Base-by-base conservation (phyloP, 768 basidiomycete genomes). In the Ramaria rubella region DNA sequence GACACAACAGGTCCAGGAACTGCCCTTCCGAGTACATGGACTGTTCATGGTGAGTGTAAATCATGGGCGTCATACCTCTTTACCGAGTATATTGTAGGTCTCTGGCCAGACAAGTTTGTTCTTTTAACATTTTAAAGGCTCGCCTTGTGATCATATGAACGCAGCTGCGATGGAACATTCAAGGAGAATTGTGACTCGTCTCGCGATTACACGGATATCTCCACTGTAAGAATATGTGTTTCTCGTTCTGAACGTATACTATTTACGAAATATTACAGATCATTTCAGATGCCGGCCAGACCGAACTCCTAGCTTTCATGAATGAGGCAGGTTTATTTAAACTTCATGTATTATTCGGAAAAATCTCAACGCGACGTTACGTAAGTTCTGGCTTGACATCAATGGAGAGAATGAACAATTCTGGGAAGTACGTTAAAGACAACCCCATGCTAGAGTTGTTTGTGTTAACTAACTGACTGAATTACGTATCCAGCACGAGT, bases 241-340 rank as follows among this genome's bases (percentile, higher is more conserved):
- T 23, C 36, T 26, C 33, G 21, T 52, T 26, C 29, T 2, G 15
- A 43, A 36, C 3, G 15, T 23, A 34, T 40, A 8, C 1, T 27
- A 7, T 2, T 43, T 27, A 38, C 19, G 51, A 24, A 49, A 31
- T 15, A 29, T 31, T n/a, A 27, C 58, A 87, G 86, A 70, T 88
- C 33, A 69, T 88, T 52, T 67, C 68, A 14, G 66, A 69, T n/a
- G 77, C 83, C 58, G 83, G 82, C 3, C 83, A 83, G 24, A 73
- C 71, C 29, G 75, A 77, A 40, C 85, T 83, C 0, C 67, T 88
- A 29, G 58, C 72, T 15, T 87, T 77, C 64, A 87, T 88, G 84
- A 33, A 73, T 43, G 52, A 66, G 49, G 67, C 65, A 3, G 33
- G 34, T 19, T 14, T 29, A 19, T 44, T 31, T 33, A n/a, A 27